phyloP scores from a whole-genome alignment of 805 yeast species.

The Maudiozyma pseudohumilis region DNA sequence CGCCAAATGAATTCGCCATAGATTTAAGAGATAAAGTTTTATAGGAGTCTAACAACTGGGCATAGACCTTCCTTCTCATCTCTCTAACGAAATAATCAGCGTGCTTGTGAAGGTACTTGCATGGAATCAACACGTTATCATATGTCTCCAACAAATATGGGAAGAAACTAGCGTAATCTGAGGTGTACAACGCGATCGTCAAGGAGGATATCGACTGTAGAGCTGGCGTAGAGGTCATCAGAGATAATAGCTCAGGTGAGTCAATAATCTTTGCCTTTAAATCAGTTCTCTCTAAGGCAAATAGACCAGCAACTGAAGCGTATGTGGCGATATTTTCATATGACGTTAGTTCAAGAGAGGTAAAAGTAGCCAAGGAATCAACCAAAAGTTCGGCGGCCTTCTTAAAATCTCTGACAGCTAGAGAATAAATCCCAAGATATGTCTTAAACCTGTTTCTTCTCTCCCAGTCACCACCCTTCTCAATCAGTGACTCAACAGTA shows the following conservation, averaged over 20 bases:
- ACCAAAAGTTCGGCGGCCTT: constrained; percentile 80
- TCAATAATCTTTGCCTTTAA: constrained; percentile 79
- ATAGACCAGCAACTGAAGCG: constrained; percentile 80
- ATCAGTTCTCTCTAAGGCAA: constrained; percentile 73
- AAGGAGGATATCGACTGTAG: constrained; percentile 74
- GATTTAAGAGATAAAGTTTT: constrained; percentile 80
- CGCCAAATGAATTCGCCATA: constrained; percentile 91
- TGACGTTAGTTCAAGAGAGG: constrained; percentile 79
- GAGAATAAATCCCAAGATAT: constrained; percentile 70
- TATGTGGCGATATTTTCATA: constrained; percentile 86
- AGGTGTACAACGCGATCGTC: constrained; percentile 77
- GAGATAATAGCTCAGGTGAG: constrained; percentile 84
- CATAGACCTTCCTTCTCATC: constrained; percentile 88
- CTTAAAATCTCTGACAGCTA: constrained; percentile 77
- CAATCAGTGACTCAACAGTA: constrained; percentile 64
- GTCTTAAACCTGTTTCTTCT: constrained; percentile 92
- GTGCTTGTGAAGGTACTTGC: constrained; percentile 64
- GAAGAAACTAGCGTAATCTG: constrained; percentile 77
- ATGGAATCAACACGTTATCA: constrained; percentile 55
- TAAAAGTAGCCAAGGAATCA: constrained; percentile 90
- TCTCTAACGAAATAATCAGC: constrained; percentile 81
- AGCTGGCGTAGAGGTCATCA: constrained; percentile 58
- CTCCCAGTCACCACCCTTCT: constrained; percentile 99
- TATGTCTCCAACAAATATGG: constrained; percentile 67
- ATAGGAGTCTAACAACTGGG: constrained; percentile 89